Conservation (phyloP, 768 basidiomycete genomes). For the Mycena galericulata region DNA sequence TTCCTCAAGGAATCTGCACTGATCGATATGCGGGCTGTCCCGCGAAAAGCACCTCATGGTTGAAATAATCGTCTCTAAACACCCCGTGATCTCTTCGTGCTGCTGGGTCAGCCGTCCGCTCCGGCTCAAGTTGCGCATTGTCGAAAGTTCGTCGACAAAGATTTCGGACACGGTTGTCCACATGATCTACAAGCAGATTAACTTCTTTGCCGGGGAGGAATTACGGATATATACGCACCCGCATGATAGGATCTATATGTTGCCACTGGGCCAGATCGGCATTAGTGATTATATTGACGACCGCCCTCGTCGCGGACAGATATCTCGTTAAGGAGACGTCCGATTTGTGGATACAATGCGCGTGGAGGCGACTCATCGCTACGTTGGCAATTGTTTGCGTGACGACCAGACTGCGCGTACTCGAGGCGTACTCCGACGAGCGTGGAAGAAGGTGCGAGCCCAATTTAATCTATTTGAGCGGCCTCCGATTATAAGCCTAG, state of each 20-base stretch:
- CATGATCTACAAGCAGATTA: constrained; percentile 11
- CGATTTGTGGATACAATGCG: constrained; percentile 38
- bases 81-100: constrained; percentile 14
- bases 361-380: constrained; percentile 44
- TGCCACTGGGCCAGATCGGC: constrained; percentile 16
- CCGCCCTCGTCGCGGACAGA: constrained; percentile 24
- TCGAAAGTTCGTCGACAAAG: constrained; percentile 22
- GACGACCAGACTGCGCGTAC: no score
- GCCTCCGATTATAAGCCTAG: no score
- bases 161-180: constrained; percentile 28
- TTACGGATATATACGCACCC: constrained; percentile 13
- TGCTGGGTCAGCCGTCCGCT: constrained; percentile 3
- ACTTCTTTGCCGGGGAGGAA: neutral
- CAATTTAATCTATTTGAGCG: no score
- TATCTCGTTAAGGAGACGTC: constrained; percentile 29
- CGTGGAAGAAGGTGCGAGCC: no score
- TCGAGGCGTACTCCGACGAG: no score
- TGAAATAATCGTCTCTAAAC: constrained; percentile 15
- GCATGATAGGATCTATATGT: constrained; percentile 36
- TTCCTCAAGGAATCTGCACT: neutral
- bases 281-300: constrained; percentile 24
- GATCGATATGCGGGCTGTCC: constrained; percentile 24
- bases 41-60: constrained; percentile 14
- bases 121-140: constrained; percentile 4
- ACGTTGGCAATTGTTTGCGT: constrained; percentile 36